Evolutionary conservation across 208 protist genomes (phyloP).

Genomic region (Kentomonas sorsogonicus): DNA sequence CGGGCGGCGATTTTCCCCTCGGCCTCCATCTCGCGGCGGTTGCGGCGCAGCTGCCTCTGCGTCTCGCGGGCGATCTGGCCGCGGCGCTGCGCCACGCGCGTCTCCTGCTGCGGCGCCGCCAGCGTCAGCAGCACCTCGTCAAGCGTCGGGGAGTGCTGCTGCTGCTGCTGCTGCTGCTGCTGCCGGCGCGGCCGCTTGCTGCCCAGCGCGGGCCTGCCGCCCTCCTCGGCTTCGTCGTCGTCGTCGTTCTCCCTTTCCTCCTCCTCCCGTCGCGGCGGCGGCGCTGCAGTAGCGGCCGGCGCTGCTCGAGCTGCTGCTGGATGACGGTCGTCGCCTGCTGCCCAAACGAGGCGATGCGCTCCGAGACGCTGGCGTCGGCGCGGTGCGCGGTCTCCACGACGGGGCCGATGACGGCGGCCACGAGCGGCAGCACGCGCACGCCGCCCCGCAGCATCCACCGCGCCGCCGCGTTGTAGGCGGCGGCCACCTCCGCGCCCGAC

Average conservation of each 20-base stretch:
- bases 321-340: slow-evolving; percentile 49
- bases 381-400: neutral
- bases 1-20: slow-evolving; percentile 20
- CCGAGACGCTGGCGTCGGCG: slow-evolving; percentile 25
- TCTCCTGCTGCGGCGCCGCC: slow-evolving; percentile 22
- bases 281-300: slow-evolving; percentile 20
- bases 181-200: slow-evolving; percentile 12
- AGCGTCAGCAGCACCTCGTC: slow-evolving; percentile 26
- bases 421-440: slow-evolving; percentile 26
- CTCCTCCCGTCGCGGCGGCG: neutral
- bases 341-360: slow-evolving; percentile 49
- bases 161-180: neutral
- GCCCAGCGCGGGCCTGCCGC: slow-evolving; percentile 8
- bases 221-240: neutral
- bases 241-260: neutral
- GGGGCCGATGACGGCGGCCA: slow-evolving; percentile 24
- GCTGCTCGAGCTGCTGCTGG: slow-evolving; percentile 69
- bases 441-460: slow-evolving; percentile 30
- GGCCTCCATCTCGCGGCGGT: slow-evolving; percentile 28
- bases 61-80: slow-evolving; percentile 27
- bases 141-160: slow-evolving; percentile 10
- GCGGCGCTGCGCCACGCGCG: slow-evolving; percentile 21
- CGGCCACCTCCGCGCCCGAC: slow-evolving; percentile 3
- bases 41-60: slow-evolving; percentile 30
- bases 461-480: slow-evolving; percentile 19